These are phyloP conservation scores for Monilinia fructigena DNA, from an alignment of 2,329 filamentous ascomycete species.

Conservation along the genomic window DNA sequence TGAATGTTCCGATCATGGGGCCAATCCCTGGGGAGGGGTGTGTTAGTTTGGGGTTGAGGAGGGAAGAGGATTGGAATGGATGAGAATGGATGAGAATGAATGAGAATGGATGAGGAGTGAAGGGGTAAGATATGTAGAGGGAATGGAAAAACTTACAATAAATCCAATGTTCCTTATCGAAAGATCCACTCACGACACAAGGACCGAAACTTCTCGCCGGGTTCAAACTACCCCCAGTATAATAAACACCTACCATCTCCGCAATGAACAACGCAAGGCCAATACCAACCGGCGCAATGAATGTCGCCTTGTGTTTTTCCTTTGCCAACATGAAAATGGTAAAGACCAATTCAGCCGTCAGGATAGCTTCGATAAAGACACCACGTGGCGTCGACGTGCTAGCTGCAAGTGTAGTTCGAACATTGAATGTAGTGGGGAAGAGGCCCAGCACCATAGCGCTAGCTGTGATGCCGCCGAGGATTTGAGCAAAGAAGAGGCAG, in stretches of 20 bases:
- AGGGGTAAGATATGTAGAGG: background rate
- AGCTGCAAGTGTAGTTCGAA: constrained; percentile 45
- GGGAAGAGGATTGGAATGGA: background rate
- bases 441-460: constrained; percentile 40
- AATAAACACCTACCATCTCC: constrained; percentile 49
- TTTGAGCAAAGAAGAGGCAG: constrained; percentile 41
- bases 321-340: constrained; percentile 52
- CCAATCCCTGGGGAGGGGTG: constrained; percentile 44
- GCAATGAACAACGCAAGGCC: constrained; percentile 49
- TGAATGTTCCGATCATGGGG: constrained; percentile 49
- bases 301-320: constrained; percentile 50
- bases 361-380: constrained; percentile 51
- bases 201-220: constrained; percentile 50
- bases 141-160: constrained; percentile 38
- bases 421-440: constrained; percentile 46
- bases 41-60: background rate
- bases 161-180: constrained; percentile 50
- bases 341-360: constrained; percentile 49
- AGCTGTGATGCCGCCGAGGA: constrained; percentile 42
- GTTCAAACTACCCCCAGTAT: constrained; percentile 50
- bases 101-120: no score
- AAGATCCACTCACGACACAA: constrained; percentile 46
- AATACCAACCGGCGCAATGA: constrained; percentile 50
- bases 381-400: constrained; percentile 45
- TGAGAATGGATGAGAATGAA: background rate